A percentile compares a stretch with the other conserved stretches of the same genome.
phyloP scores from a whole-genome alignment of 169 alveolate genomes.

The Hepatocystis sp. region DNA sequence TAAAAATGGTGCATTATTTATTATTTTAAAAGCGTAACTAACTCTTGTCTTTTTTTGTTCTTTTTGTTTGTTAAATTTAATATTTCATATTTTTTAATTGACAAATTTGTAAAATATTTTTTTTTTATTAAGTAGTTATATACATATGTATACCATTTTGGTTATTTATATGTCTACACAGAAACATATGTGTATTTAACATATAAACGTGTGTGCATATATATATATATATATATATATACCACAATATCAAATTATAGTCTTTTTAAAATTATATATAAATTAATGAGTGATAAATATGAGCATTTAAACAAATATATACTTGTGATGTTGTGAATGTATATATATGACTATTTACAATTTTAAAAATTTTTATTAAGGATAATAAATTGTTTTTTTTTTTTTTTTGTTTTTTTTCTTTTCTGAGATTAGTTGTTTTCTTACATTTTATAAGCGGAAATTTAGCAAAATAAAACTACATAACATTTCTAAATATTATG shows the following conservation, averaged over 20 bases:
- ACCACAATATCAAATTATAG: constrained; percentile 1
- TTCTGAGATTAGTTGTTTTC: constrained; percentile 9
- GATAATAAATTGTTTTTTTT: too few species aligned
- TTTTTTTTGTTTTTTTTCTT: constrained; percentile 1
- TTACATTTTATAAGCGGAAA: constrained; percentile 4
- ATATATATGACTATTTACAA: not conserved
- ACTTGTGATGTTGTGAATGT: not conserved
- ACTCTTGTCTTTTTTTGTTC: constrained; percentile 13
- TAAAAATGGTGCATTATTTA: too few species aligned
- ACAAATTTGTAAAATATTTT: constrained; percentile 25
- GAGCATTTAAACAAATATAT: not conserved
- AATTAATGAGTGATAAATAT: too few species aligned
- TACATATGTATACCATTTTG: too few species aligned
- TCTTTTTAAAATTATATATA: constrained; percentile 11
- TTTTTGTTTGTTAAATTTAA: constrained; percentile 22
- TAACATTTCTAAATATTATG: constrained; percentile 5
- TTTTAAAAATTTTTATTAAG: too few species aligned
- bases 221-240: not conserved
- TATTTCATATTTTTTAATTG: constrained; percentile 51
- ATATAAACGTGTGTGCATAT: not conserved
- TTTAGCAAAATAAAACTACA: constrained; percentile 6
- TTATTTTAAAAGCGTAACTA: too few species aligned
- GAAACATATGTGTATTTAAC: too few species aligned
- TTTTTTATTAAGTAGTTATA: constrained; percentile 21
- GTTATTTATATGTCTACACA: too few species aligned